These are phyloP conservation scores for Cladosporium sp. DNA, from an alignment of 2,329 filamentous ascomycete genomes.

Conservation along the genomic window DNA sequence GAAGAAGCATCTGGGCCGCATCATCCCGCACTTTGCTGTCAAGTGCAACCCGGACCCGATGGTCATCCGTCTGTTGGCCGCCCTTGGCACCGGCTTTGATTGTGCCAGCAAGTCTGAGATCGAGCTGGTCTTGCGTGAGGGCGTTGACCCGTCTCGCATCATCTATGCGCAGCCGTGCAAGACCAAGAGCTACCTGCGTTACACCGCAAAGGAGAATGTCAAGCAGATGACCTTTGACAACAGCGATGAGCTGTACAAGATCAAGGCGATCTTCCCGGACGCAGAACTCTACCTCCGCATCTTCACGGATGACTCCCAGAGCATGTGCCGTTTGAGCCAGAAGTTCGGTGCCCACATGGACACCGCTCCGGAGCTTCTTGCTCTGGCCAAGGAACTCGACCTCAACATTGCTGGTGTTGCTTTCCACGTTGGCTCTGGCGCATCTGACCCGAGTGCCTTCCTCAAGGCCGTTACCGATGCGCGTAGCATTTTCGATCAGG, in stretches of 20 bases:
- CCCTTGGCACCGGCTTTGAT: constrained; percentile 91
- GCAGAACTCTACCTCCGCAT: constrained; percentile 94
- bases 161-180: constrained; percentile 99
- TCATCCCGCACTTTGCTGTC: constrained; percentile 97
- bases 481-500: constrained; percentile 82
- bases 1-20: constrained; percentile 88
- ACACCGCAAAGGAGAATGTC: constrained; percentile 77
- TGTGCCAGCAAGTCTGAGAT: constrained; percentile 98
- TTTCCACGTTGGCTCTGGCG: constrained; percentile 96
- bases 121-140: constrained; percentile 79
- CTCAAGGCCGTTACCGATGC: constrained; percentile 88
- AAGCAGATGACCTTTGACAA: constrained; percentile 99
- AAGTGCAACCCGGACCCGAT: constrained; percentile 97
- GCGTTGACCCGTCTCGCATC: constrained; percentile 82
- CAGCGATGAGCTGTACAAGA: constrained; percentile 95
- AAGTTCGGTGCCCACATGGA: constrained; percentile 95
- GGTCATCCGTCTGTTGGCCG: constrained; percentile 81
- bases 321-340: constrained; percentile 89
- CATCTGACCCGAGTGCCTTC: constrained; percentile 88
- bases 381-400: constrained; percentile 72
- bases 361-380: constrained; percentile 69
- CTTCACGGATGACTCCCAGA: constrained; percentile 91
- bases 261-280: constrained; percentile 82
- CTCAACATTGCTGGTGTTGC: constrained; percentile 93
- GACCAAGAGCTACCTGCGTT: constrained; percentile 95